phyloP scores from a whole-genome alignment of 1,284 basidiomycete genomes.

The Papiliotrema terrestris region DNA sequence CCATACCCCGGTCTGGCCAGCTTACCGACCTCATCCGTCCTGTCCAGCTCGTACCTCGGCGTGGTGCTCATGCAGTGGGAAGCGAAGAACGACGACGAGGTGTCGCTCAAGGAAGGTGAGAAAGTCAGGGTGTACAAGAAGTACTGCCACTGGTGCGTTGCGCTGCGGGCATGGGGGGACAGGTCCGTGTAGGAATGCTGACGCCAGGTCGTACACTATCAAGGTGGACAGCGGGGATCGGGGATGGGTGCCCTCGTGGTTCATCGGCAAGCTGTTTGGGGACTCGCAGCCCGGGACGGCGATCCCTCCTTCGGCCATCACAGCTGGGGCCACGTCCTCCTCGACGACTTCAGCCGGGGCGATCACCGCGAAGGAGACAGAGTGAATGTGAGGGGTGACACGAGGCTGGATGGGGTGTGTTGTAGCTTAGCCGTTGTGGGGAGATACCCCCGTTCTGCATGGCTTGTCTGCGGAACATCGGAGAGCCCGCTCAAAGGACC shows the following conservation, averaged over 20 bases:
- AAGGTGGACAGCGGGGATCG: constrained; percentile 82
- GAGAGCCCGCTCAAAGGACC: too few relatives aligned
- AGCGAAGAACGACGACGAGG: constrained; percentile 83
- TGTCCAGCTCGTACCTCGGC: constrained; percentile 90
- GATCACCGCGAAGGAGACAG: too few relatives aligned
- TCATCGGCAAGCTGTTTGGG: constrained; percentile 37
- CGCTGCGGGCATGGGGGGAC: too few relatives aligned
- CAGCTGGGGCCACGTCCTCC: too few relatives aligned
- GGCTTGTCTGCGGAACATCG: too few relatives aligned
- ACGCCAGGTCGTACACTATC: constrained; percentile 49
- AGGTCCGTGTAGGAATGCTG: constrained; percentile 33
- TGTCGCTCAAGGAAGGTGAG: constrained; percentile 81
- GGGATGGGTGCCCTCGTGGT: constrained; percentile 75
- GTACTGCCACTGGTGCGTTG: constrained; percentile 94
- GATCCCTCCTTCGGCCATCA: too few relatives aligned
- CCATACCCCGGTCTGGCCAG: constrained; percentile 52
- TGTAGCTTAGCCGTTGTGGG: too few relatives aligned
- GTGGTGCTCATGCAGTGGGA: constrained; percentile 92
- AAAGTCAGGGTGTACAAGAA: constrained; percentile 88
- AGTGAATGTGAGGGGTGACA: too few relatives aligned
- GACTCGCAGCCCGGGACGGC: too few relatives aligned
- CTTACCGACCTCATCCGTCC: constrained; percentile 79
- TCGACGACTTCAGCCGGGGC: too few relatives aligned
- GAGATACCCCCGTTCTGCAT: too few relatives aligned
- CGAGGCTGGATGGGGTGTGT: too few relatives aligned